phyloP scores from a whole-genome alignment of 2,329 filamentous ascomycete genomes.

The Colletotrichum kahawae region DNA sequence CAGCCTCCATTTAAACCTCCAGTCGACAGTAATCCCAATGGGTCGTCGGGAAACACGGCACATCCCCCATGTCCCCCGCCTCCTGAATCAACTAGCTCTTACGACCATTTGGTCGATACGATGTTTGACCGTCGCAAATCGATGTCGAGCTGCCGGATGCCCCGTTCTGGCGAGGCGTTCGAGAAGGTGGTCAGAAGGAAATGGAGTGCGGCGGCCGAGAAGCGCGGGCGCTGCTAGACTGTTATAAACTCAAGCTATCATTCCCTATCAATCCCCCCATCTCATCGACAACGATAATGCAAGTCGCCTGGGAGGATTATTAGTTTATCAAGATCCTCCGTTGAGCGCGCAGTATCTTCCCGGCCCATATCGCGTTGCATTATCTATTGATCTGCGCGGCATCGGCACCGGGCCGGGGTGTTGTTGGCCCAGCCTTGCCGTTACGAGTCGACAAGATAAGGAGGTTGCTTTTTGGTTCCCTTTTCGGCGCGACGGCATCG shows the following conservation, averaged over 20 bases:
- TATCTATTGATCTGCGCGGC: slow-evolving; percentile 20
- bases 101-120: not conserved
- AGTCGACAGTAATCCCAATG: not conserved
- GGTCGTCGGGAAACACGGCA: not conserved
- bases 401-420: not conserved
- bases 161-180: not conserved
- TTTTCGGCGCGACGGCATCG: not conserved
- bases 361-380: slow-evolving; percentile 12
- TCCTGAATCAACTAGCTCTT: not conserved
- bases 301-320: not conserved
- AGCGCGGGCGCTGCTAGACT: not conserved
- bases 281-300: not conserved
- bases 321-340: not conserved
- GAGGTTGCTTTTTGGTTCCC: slow-evolving; percentile 13
- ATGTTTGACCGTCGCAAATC: not conserved
- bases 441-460: slow-evolving; percentile 11
- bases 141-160: slow-evolving; percentile 13
- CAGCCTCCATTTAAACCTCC: not conserved
- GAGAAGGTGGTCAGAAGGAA: not conserved
- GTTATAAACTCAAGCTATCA: not conserved
- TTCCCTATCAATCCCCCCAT: not conserved
- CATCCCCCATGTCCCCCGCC: not conserved
- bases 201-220: not conserved
- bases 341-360: not conserved
- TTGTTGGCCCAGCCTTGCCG: slow-evolving; percentile 9